Evolutionary conservation across 2,329 filamentous ascomycete species (phyloP).

Genomic region (Paracorniculantispora psalliotae): DNA sequence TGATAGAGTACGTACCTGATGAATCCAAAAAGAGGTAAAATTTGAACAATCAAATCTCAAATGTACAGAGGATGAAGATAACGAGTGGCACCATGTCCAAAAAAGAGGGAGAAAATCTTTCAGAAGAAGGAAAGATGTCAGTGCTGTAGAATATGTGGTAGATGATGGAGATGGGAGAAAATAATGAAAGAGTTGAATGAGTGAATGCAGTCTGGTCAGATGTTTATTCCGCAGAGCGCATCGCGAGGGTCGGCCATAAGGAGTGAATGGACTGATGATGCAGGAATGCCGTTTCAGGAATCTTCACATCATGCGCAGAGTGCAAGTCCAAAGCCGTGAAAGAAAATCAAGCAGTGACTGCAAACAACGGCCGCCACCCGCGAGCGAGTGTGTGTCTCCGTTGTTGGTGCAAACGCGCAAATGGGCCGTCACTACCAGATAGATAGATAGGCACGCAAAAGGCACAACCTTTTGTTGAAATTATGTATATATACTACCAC

Average conservation of each 20-base stretch:
- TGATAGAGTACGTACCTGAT: background rate
- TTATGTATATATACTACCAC: background rate
- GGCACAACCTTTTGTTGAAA: background rate
- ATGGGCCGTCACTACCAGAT: background rate
- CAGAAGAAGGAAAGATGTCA: background rate
- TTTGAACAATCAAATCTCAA: background rate
- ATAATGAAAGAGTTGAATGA: background rate
- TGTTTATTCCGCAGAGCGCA: background rate
- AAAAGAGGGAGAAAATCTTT: background rate
- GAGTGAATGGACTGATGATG: constrained; percentile 3
- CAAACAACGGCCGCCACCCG: constrained; percentile 5
- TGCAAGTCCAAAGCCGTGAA: background rate
- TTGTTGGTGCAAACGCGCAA: background rate
- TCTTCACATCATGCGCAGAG: background rate
- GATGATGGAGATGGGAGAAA: background rate
- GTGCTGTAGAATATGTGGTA: background rate
- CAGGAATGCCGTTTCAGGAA: background rate
- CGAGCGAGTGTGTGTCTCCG: background rate
- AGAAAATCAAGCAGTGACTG: background rate
- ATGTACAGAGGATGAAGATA: constrained; percentile 3
- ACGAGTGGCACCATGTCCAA: constrained; percentile 8
- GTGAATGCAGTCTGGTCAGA: background rate
- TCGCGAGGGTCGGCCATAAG: background rate
- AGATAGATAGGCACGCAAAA: too few relatives aligned
- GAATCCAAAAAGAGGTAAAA: constrained; percentile 9